phyloP scores from a whole-genome alignment of 352 stramenopile species.

The Blastocystis sp. region DNA sequence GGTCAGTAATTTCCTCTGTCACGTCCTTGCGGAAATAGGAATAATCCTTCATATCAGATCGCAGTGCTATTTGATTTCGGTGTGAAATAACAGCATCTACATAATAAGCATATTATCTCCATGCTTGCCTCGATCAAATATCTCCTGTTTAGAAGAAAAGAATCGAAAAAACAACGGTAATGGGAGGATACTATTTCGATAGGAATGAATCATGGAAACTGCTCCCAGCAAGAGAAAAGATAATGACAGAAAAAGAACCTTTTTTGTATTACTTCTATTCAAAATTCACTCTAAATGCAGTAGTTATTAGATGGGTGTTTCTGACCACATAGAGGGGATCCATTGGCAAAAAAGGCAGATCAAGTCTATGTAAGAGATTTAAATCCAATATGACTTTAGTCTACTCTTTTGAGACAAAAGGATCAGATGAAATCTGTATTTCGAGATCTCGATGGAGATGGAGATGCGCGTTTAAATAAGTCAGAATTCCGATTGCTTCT shows the following conservation, averaged over 20 bases:
- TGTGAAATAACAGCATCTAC: slow-evolving; percentile 35
- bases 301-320: neutral
- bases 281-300: neutral
- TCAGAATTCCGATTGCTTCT: slow-evolving; percentile 25
- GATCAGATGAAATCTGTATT: slow-evolving; percentile 12
- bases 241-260: neutral
- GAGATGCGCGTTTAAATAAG: neutral
- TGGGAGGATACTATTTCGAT: neutral
- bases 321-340: neutral
- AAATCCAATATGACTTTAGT: neutral
- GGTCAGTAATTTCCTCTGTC: slow-evolving; percentile 42
- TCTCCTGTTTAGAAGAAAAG: slow-evolving; percentile 32
- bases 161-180: neutral
- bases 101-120: neutral
- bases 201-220: neutral
- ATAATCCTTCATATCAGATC: slow-evolving; percentile 46
- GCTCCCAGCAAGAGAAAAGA: neutral
- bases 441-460: neutral
- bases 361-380: neutral
- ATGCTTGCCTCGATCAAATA: slow-evolving; percentile 51
- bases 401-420: neutral
- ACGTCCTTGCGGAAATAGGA: slow-evolving; percentile 52
- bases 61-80: slow-evolving; percentile 26
- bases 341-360: too few relatives aligned
- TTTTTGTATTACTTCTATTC: too few relatives aligned